These are phyloP conservation scores for Voacanga thouarsii DNA, from an alignment of 257 asterid genomes.

Conservation along the genomic window DNA sequence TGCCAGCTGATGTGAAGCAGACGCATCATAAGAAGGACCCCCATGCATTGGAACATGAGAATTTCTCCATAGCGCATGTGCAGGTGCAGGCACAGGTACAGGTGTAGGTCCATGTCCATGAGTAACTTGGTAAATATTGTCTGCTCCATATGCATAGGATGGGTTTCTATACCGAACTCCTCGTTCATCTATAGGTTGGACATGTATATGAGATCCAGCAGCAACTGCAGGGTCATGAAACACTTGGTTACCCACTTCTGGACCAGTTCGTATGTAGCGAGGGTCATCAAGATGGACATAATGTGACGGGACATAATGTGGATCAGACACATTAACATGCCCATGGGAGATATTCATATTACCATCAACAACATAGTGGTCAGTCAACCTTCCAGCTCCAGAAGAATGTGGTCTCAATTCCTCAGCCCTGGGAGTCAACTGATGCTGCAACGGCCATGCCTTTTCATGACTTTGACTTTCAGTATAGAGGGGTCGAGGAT, in stretches of 20 bases:
- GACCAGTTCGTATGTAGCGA: conserved; percentile 50
- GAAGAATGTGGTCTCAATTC: conserved; percentile 54
- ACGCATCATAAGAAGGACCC: conserved; percentile 48
- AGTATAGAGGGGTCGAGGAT: conserved; percentile 50
- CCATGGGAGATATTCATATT: conserved; percentile 47
- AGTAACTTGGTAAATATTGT: conserved; percentile 56
- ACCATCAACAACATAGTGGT: conserved; percentile 52
- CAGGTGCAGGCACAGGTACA: conserved; percentile 40
- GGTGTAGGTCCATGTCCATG: conserved; percentile 48
- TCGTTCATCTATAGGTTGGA: conserved; percentile 59
- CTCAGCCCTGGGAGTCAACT: conserved; percentile 51
- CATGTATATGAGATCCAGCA: conserved; percentile 51
- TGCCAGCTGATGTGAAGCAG: conserved; percentile 51
- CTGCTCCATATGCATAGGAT: conserved; percentile 57
- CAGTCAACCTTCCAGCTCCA: conserved; percentile 56
- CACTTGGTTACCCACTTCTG: conserved; percentile 53
- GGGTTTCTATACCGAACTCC: conserved; percentile 57
- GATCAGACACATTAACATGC: conserved; percentile 54
- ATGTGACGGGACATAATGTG: conserved; percentile 50
- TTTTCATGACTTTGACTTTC: conserved; percentile 62
- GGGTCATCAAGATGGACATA: conserved; percentile 65
- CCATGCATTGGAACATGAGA: conserved; percentile 57
- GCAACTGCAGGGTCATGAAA: conserved; percentile 62
- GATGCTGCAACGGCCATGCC: conserved; percentile 71
- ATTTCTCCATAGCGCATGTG: conserved; percentile 73